phyloP scores from a whole-genome alignment of 2,329 filamentous ascomycete species.

The Trichoderma pleuroti region DNA sequence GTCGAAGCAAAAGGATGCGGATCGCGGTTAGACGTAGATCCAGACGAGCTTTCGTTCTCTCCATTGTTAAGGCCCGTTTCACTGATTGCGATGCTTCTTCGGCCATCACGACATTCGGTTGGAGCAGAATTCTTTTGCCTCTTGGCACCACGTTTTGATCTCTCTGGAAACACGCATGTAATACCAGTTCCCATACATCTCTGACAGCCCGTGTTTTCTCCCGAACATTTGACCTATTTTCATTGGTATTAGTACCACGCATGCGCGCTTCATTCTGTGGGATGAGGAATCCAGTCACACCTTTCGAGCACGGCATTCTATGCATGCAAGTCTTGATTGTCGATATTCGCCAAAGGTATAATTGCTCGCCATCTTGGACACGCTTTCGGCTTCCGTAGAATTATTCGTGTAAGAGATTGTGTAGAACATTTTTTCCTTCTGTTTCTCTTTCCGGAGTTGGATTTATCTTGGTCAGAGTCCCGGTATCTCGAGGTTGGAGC shows the following conservation, averaged over 20 bases:
- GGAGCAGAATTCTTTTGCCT: slow-evolving; percentile 7
- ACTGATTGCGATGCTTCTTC: neutral
- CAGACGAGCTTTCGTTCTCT: neutral
- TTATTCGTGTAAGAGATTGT: neutral
- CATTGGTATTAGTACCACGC: neutral
- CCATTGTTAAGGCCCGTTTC: neutral
- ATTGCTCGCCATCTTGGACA: slow-evolving; percentile 3
- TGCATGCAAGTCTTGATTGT: slow-evolving; percentile 1
- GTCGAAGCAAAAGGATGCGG: neutral
- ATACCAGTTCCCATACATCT: neutral
- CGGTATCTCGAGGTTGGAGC: neutral
- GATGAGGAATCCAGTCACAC: neutral
- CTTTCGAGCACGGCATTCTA: slow-evolving; percentile 8
- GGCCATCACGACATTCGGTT: neutral
- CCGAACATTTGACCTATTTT: slow-evolving; percentile 4
- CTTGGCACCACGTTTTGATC: slow-evolving; percentile 4
- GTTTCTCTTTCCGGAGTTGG: neutral
- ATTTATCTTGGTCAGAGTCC: neutral
- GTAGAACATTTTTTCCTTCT: neutral
- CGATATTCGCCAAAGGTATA: neutral
- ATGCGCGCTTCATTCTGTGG: neutral
- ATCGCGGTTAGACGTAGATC: neutral
- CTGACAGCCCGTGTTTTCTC: slow-evolving; percentile 5
- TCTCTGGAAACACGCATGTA: slow-evolving; percentile 1
- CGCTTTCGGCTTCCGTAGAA: neutral